These are phyloP conservation scores for Eugenia klotzschiana DNA, from an alignment of 441 rosid species.

Conservation along the genomic window DNA sequence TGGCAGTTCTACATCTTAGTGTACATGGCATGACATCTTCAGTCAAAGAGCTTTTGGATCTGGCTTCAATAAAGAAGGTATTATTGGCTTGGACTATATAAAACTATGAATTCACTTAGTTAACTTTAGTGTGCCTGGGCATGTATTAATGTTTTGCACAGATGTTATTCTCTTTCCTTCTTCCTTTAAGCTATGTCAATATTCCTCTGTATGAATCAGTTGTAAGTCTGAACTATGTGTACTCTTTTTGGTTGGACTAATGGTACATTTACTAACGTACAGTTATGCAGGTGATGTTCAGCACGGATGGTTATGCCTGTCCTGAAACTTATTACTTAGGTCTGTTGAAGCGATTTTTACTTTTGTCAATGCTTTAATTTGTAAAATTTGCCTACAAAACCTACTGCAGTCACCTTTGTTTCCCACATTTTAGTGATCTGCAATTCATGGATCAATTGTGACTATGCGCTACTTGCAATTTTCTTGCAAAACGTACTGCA, in stretches of 20 bases:
- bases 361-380: neutral
- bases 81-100: neutral
- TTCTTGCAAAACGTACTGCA: neutral
- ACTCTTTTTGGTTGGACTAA: neutral
- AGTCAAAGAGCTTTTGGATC: slow-evolving; percentile 75
- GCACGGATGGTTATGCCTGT: slow-evolving; percentile 86
- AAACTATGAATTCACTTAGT: neutral
- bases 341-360: slow-evolving; percentile 17
- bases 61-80: slow-evolving; percentile 88
- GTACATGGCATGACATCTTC: slow-evolving; percentile 78
- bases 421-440: neutral
- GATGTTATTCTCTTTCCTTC: neutral
- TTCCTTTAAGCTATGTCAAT: neutral
- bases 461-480: neutral
- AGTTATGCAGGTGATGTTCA: slow-evolving; percentile 84
- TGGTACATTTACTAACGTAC: neutral
- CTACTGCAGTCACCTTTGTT: neutral
- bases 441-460: neutral
- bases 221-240: neutral
- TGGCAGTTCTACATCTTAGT: slow-evolving; percentile 87
- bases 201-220: neutral
- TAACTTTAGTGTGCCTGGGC: neutral
- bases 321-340: slow-evolving; percentile 89
- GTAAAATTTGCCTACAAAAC: neutral
- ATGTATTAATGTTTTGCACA: neutral